Percentiles rank a stretch among this genome's conserved stretches.
These are phyloP conservation scores for Phlebopus sp. DNA, from an alignment of 1,284 basidiomycete species.

Conservation along the genomic window DNA sequence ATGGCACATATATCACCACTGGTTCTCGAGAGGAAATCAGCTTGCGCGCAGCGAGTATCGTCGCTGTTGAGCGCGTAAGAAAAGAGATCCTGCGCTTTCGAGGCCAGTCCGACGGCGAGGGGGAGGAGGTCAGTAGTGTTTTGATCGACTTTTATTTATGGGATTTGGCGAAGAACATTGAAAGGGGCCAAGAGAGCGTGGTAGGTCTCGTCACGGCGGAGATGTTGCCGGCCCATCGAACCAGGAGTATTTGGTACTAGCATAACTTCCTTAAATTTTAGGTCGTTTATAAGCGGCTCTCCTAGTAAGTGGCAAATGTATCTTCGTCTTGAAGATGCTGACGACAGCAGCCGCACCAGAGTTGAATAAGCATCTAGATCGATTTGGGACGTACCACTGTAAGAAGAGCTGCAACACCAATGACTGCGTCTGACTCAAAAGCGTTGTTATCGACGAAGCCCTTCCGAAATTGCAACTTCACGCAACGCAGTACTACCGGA, in stretches of 20 bases:
- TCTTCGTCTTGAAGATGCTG: too few relatives aligned
- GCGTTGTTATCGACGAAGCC: too few relatives aligned
- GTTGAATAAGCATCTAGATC: too few relatives aligned
- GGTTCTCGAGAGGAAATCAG: constrained; percentile 69
- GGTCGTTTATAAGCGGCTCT: not conserved
- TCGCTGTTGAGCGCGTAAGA: constrained; percentile 71
- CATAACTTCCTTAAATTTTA: not conserved
- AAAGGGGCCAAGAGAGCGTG: constrained; percentile 54
- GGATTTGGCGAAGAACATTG: constrained; percentile 78
- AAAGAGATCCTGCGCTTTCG: constrained; percentile 34
- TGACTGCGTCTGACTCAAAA: too few relatives aligned
- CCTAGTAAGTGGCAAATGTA: too few relatives aligned
- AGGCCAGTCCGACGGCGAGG: constrained; percentile 23
- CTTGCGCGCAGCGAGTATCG: constrained; percentile 69
- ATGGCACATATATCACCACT: constrained; percentile 42
- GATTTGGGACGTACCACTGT: too few relatives aligned
- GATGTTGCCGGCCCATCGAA: constrained; percentile 70
- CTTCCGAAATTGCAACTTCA: too few relatives aligned
- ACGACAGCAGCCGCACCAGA: too few relatives aligned
- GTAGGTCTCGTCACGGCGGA: constrained; percentile 55
- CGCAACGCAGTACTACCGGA: too few relatives aligned
- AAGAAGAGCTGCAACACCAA: too few relatives aligned
- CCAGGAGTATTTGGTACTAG: constrained; percentile 82
- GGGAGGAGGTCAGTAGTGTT: constrained; percentile 63
- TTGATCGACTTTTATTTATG: constrained; percentile 84